phyloP scores from a whole-genome alignment of 345 rosid species.

The Arabis alpina region DNA sequence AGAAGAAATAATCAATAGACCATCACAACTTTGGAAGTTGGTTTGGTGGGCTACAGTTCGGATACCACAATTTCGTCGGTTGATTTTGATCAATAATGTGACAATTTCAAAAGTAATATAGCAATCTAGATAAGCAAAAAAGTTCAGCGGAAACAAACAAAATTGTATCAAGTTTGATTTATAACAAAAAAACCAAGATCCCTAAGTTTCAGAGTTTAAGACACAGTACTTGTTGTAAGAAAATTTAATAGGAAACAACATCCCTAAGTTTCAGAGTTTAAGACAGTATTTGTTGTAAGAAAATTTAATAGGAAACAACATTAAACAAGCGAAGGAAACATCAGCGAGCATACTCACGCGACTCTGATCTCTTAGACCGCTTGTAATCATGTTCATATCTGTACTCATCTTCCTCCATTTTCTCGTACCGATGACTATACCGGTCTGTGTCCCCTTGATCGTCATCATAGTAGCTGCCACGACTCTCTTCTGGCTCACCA shows the following conservation, averaged over 20 bases:
- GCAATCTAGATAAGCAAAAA: background rate
- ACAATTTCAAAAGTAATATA: background rate
- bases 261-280: background rate
- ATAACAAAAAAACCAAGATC: background rate
- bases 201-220: background rate
- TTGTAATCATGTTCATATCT: conserved; percentile 51
- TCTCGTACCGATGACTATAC: conserved; percentile 65
- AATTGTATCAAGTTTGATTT: conserved; percentile 1
- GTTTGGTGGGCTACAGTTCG: too few species aligned
- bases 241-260: background rate
- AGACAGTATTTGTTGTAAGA: background rate
- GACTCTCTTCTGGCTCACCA: conserved; percentile 55
- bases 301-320: background rate
- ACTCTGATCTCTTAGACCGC: conserved; percentile 37
- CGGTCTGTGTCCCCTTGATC: conserved; percentile 56
- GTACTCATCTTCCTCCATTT: conserved; percentile 61
- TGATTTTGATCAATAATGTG: background rate
- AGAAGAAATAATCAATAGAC: too few species aligned
- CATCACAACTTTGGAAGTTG: too few species aligned
- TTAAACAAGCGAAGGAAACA: background rate
- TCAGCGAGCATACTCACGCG: conserved; percentile 38
- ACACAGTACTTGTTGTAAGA: background rate
- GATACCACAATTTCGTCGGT: too few species aligned
- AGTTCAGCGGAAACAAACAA: conserved; percentile 3
- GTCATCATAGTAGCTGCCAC: conserved; percentile 48